These are phyloP conservation scores for Rosa rugosa DNA, from an alignment of 306 rosid genomes.

Conservation along the genomic window DNA sequence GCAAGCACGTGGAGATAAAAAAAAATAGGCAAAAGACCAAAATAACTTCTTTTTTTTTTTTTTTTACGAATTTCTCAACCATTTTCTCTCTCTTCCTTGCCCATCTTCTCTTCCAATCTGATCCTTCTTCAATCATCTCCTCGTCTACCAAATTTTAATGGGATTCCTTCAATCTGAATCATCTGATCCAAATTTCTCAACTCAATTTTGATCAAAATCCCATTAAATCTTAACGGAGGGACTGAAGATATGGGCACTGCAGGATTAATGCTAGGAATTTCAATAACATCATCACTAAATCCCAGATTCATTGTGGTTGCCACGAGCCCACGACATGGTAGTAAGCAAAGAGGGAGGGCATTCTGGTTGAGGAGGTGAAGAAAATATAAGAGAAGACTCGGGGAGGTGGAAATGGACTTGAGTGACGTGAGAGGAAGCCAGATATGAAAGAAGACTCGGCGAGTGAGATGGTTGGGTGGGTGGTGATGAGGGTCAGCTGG, in stretches of 20 bases:
- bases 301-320: background rate
- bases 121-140: too few relatives aligned
- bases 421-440: slow-evolving; percentile 38
- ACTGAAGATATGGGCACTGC: slow-evolving; percentile 43
- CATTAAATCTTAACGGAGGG: slow-evolving; percentile 37
- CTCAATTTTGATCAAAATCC: slow-evolving; percentile 42
- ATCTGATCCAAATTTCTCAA: too few relatives aligned
- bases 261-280: slow-evolving; percentile 36
- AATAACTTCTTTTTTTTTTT: too few relatives aligned
- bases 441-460: slow-evolving; percentile 48
- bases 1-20: too few relatives aligned
- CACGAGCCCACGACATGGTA: slow-evolving; percentile 22
- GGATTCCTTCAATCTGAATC: too few relatives aligned
- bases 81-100: too few relatives aligned
- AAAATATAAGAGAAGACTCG: slow-evolving; percentile 29
- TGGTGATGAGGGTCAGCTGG: slow-evolving; percentile 45
- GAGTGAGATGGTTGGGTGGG: slow-evolving; percentile 42
- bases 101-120: too few relatives aligned
- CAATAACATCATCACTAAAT: background rate
- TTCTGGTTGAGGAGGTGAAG: slow-evolving; percentile 41
- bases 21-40: too few relatives aligned
- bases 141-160: too few relatives aligned
- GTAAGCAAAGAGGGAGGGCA: slow-evolving; percentile 43
- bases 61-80: too few relatives aligned
- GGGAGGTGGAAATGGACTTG: slow-evolving; percentile 23